Evolutionary conservation across 2,329 filamentous ascomycete genomes (phyloP).

Genomic region (Ophiocordyceps robertsii): DNA sequence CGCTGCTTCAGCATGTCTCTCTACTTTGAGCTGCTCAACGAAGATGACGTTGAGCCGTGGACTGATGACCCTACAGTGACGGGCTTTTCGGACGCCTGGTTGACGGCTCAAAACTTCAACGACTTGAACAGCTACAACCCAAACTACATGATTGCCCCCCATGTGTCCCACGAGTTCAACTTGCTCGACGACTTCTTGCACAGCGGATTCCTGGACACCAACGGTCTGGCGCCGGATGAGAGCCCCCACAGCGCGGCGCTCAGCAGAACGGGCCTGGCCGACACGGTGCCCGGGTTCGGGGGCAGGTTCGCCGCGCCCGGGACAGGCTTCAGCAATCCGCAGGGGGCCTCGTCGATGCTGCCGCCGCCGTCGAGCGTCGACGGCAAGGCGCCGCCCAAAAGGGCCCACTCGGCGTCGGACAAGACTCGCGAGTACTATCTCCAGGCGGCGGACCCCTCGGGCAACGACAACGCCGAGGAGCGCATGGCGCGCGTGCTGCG

Average conservation of each 20-base stretch:
- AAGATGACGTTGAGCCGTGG: slow-evolving; percentile 1
- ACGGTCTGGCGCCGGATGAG: slow-evolving; percentile 56
- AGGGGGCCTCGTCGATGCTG: slow-evolving; percentile 26
- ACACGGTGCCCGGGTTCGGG: slow-evolving; percentile 35
- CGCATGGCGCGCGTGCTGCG: slow-evolving; percentile 89
- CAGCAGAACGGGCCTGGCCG: slow-evolving; percentile 26
- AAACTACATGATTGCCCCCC: slow-evolving; percentile 84
- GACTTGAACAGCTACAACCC: slow-evolving; percentile 91
- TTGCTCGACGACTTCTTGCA: slow-evolving; percentile 93
- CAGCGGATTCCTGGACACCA: slow-evolving; percentile 79
- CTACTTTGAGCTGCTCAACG: background rate
- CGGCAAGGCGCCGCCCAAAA: slow-evolving; percentile 34
- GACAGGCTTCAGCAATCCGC: slow-evolving; percentile 3
- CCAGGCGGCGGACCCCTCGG: slow-evolving; percentile 88
- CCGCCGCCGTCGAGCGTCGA: slow-evolving; percentile 30
- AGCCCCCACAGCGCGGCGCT: slow-evolving; percentile 30
- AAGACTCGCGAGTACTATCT: slow-evolving; percentile 86
- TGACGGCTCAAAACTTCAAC: slow-evolving; percentile 69
- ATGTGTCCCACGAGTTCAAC: slow-evolving; percentile 94
- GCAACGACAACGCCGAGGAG: slow-evolving; percentile 73
- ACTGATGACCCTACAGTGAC: slow-evolving; percentile 38
- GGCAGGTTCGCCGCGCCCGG: slow-evolving; percentile 18
- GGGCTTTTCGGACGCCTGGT: slow-evolving; percentile 72
- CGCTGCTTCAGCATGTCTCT: background rate
- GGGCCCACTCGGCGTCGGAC: slow-evolving; percentile 55